Conservation (phyloP, 495 filamentous ascomycete species). For the Cairneyella variabilis region DNA sequence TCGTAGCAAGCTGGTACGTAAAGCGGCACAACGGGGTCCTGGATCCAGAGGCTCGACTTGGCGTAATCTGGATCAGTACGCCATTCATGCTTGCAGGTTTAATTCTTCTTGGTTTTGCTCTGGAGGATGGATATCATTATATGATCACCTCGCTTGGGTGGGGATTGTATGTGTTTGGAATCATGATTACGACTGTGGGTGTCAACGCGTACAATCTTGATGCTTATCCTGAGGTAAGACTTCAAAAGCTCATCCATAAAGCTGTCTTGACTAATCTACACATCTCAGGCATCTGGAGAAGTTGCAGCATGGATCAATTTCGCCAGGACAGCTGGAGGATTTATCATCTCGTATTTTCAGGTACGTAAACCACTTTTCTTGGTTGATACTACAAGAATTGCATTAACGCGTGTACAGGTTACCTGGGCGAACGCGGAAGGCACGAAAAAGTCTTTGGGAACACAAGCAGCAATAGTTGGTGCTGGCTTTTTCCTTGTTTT, state of each 20-base stretch:
- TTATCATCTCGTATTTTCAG: constrained; percentile 25
- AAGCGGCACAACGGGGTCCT: constrained; percentile 16
- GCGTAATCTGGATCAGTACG: constrained; percentile 23
- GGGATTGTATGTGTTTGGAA: constrained; percentile 24
- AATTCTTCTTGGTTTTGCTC: constrained; percentile 25
- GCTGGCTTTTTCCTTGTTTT: background rate
- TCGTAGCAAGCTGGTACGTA: constrained; percentile 14
- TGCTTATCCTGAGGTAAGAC: constrained; percentile 23
- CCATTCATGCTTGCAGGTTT: constrained; percentile 23
- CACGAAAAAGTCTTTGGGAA: constrained; percentile 14
- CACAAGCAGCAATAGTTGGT: constrained; percentile 14
- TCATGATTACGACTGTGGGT: constrained; percentile 25
- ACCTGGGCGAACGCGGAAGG: constrained; percentile 22
- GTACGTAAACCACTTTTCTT: no score
- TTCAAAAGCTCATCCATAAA: background rate
- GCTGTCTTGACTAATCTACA: background rate
- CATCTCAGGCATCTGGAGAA: constrained; percentile 23
- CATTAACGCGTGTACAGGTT: no score
- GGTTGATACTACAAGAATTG: no score
- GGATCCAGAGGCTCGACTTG: constrained; percentile 30
- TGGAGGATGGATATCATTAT: constrained; percentile 25
- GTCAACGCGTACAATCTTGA: constrained; percentile 30
- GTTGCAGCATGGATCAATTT: constrained; percentile 26
- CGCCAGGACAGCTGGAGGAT: constrained; percentile 22
- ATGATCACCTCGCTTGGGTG: constrained; percentile 25